Conservation (phyloP, 2,329 filamentous ascomycete genomes). For the Epichloe sibirici region DNA sequence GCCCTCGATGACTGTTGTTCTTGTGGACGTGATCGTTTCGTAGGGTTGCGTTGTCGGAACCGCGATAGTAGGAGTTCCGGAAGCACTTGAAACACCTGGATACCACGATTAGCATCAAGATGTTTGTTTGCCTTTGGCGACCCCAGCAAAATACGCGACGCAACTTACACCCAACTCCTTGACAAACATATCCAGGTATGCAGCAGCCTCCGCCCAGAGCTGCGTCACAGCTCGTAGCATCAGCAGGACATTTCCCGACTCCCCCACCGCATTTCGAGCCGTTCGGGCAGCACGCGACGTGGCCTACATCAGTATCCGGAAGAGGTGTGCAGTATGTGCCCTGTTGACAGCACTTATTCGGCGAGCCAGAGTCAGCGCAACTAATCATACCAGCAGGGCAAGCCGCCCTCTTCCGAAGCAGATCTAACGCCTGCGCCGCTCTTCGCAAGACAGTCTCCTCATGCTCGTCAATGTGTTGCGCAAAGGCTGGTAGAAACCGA, state of each 20-base stretch:
- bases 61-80: slow-evolving; percentile 14
- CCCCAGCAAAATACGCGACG: background rate
- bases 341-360: slow-evolving; percentile 61
- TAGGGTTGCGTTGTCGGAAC: slow-evolving; percentile 10
- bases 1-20: slow-evolving; percentile 23
- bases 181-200: slow-evolving; percentile 57
- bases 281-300: slow-evolving; percentile 62
- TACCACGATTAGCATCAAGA: background rate
- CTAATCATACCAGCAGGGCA: slow-evolving; percentile 55
- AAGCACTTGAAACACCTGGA: slow-evolving; percentile 21
- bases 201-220: slow-evolving; percentile 64
- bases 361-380: slow-evolving; percentile 51
- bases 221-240: slow-evolving; percentile 52
- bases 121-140: background rate
- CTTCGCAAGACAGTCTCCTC: slow-evolving; percentile 25
- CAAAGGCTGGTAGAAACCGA: slow-evolving; percentile 36
- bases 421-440: slow-evolving; percentile 32
- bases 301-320: slow-evolving; percentile 48
- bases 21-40: slow-evolving; percentile 26
- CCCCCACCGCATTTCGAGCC: slow-evolving; percentile 51
- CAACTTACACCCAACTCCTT: slow-evolving; percentile 56
- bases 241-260: slow-evolving; percentile 48
- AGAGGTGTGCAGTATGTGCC: slow-evolving; percentile 55
- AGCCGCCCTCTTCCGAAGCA: slow-evolving; percentile 45
- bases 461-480: slow-evolving; percentile 28